These are phyloP conservation scores for Taiozyma sp. DNA, from an alignment of 1,139 yeast species.

Conservation along the genomic window DNA sequence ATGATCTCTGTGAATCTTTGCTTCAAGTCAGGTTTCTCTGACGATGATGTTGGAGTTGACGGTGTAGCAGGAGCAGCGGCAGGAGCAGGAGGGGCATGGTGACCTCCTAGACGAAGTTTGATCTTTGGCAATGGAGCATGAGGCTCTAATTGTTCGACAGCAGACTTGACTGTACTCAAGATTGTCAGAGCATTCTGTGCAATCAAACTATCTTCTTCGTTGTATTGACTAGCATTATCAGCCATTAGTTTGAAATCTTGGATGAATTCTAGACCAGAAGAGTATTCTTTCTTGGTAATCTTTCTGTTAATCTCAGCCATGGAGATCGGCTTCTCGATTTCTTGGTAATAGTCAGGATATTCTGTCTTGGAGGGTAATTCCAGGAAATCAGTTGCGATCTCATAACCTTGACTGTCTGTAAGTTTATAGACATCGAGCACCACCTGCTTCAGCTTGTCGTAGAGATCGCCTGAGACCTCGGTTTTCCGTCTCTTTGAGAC, in stretches of 20 bases:
- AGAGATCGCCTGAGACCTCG: slow-evolving; percentile 2
- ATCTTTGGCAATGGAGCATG: slow-evolving; percentile 10
- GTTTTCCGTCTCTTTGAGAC: slow-evolving; percentile 8
- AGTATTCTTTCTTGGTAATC: slow-evolving; percentile 28
- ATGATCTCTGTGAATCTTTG: slow-evolving; percentile 14
- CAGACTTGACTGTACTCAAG: slow-evolving; percentile 33
- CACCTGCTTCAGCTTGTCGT: slow-evolving; percentile 4
- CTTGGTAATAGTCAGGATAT: slow-evolving; percentile 79
- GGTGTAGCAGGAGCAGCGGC: slow-evolving; percentile 3
- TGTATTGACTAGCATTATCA: slow-evolving; percentile 58
- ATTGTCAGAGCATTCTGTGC: slow-evolving; percentile 49
- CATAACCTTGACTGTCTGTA: slow-evolving; percentile 18
- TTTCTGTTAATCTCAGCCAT: slow-evolving; percentile 57
- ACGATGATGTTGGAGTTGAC: slow-evolving; percentile 3
- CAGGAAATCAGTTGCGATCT: slow-evolving; percentile 51
- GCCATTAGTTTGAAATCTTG: slow-evolving; percentile 52
- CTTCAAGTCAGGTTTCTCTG: slow-evolving; percentile 10
- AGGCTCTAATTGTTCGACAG: slow-evolving; percentile 6
- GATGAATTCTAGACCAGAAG: slow-evolving; percentile 38
- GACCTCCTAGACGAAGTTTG: slow-evolving; percentile 2
- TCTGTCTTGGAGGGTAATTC: slow-evolving; percentile 69
- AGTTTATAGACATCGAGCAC: slow-evolving; percentile 6
- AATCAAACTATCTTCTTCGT: slow-evolving; percentile 58
- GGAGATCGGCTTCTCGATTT: slow-evolving; percentile 63
- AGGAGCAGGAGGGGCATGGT: slow-evolving; percentile 1